These are phyloP conservation scores for Effrenium voratum DNA, from an alignment of 73 alveolate species.

Conservation along the genomic window DNA sequence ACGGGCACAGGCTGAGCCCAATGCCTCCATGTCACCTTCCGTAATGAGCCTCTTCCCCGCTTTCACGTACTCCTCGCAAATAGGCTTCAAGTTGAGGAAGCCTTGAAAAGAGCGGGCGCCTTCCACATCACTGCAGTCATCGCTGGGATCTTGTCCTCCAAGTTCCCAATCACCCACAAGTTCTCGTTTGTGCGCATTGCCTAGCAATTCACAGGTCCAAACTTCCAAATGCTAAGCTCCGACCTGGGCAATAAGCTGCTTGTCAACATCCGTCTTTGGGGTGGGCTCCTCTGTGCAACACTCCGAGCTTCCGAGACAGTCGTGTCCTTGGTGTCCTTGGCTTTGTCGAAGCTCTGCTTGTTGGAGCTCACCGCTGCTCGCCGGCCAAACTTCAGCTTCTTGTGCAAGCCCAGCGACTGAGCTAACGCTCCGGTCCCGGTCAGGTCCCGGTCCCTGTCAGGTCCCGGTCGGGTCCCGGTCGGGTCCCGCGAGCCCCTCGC, in stretches of 20 bases:
- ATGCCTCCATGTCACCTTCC: constrained; percentile 63
- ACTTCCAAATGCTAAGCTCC: no score
- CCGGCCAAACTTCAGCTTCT: constrained; percentile 81
- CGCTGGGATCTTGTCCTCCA: constrained; percentile 67
- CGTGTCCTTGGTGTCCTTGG: constrained; percentile 1
- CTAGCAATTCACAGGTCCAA: not conserved
- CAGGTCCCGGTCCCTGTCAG: no score
- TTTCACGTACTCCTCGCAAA: constrained; percentile 35
- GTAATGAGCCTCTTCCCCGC: constrained; percentile 43
- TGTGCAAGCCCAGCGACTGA: constrained; percentile 78
- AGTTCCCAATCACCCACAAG: constrained; percentile 33
- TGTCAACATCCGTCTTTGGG: constrained; percentile 24
- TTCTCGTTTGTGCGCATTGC: constrained; percentile 46
- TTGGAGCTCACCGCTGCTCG: constrained; percentile 46
- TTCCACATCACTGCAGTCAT: constrained; percentile 66
- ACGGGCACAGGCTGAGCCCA: not conserved
- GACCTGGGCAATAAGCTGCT: constrained; percentile 54
- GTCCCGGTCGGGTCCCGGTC: not conserved
- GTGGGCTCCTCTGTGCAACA: constrained; percentile 37
- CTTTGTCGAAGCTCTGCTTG: constrained; percentile 39
- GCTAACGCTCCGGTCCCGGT: not conserved
- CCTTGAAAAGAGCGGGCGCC: not conserved
- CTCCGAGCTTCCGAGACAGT: not conserved
- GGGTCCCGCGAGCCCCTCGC: not conserved
- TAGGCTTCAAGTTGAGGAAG: not conserved